A percentile compares a stretch with the other conserved stretches of the same genome.
phyloP scores from a whole-genome alignment of 208 protist genomes.

The Jaenimonas drosophilae region DNA sequence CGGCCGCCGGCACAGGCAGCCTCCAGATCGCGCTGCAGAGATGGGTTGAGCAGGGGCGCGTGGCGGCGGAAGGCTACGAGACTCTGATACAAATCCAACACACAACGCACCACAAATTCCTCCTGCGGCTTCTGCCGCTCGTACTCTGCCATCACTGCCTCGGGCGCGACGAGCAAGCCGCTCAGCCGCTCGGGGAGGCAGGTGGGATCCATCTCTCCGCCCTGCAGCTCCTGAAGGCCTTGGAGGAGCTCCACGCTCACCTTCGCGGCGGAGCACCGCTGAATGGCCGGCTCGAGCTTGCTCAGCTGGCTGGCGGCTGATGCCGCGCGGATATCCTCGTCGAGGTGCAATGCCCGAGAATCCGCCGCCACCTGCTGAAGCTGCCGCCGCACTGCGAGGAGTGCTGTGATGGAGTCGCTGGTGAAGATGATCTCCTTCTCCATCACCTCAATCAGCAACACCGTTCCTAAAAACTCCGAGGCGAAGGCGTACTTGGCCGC shows the following conservation, averaged over 20 bases:
- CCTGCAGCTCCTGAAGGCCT: constrained; percentile 58
- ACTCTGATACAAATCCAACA: constrained; percentile 37
- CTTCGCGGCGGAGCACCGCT: constrained; percentile 16
- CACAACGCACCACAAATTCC: constrained; percentile 30
- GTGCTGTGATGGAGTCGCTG: constrained; percentile 40
- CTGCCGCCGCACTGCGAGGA: constrained; percentile 24
- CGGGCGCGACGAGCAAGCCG: constrained; percentile 27
- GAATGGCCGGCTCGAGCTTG: constrained; percentile 36
- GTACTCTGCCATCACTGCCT: constrained; percentile 27
- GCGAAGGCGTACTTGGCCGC: too few relatives aligned
- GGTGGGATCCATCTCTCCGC: constrained; percentile 22
- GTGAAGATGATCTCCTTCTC: constrained; percentile 18
- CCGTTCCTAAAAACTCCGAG: too few relatives aligned
- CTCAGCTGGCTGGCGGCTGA: constrained; percentile 25
- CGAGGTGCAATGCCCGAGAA: constrained; percentile 14
- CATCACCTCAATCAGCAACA: too few relatives aligned
- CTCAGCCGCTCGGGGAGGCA: constrained; percentile 32
- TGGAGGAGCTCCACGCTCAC: constrained; percentile 30
- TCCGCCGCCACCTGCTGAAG: constrained; percentile 13
- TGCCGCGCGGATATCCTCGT: constrained; percentile 29
- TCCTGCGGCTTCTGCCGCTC: constrained; percentile 20
- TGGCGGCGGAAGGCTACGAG: constrained; percentile 36
- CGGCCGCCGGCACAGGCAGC: constrained; percentile 11
- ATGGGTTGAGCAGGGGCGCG: constrained; percentile 22
- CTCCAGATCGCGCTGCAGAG: constrained; percentile 29